Evolutionary conservation across 768 basidiomycete species (phyloP), one percentile per base, ranked within the genome.

Genomic region (Boletellus ananiceps): DNA sequence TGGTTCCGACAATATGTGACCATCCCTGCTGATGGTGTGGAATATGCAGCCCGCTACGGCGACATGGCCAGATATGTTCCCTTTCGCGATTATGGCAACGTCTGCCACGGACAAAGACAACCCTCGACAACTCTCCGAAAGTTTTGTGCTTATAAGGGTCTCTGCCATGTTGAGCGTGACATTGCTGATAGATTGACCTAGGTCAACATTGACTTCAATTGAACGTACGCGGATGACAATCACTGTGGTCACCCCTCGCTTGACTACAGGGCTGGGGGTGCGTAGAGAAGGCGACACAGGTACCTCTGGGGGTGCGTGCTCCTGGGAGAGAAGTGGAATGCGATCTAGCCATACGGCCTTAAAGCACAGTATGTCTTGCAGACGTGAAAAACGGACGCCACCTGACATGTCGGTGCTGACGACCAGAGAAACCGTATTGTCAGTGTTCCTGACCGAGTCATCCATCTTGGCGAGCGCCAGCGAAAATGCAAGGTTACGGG

Each of bases 311-410:
- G 55, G 36, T 12, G 63, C 44, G 34, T 58, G 29, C 32, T 69
- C 75, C 34, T 72, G 65, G 16, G 81, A 79, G 59, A 93, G 79
- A 8, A 88, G 70, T 0, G 91, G 89, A 23, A 94, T 89, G 33
- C 83, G 82, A 60, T 94, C 92, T 40, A 95, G 65, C 91, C 93
- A 95, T 12, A 95, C 90, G 5, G 93, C 92, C 66, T 94, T 94
- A 78, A 95, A 92, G 66, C 90, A 93, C 16, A 97, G 75, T 46
- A 94, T 83, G 62, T 96, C 93, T 67, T 94, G 93, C 25, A 96
- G 69, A 12, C 93, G 82, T 4, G 89, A 88, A 60, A 97, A 86
- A 18, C 84, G 81, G 35, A 94, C 77, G 6, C 76, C 83, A 0
- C 87, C 89, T 4, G 83, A 73, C 46, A 97, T 79, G 62, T 91